phyloP scores from a whole-genome alignment of 768 basidiomycete genomes.

The Trametes sanguinea region DNA sequence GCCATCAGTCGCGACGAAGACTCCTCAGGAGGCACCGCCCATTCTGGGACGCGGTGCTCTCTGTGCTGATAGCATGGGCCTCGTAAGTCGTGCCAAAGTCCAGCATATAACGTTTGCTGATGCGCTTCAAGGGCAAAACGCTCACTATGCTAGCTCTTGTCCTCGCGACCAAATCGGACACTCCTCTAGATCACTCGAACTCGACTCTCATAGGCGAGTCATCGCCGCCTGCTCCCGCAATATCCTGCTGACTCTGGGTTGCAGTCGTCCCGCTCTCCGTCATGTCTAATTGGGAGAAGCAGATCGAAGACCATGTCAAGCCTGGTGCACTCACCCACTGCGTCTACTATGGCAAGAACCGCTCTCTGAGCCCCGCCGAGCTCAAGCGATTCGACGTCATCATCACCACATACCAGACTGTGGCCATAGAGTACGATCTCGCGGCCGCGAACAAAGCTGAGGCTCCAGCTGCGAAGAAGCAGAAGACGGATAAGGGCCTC shows the following conservation, averaged over 20 bases:
- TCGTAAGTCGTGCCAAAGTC: conserved; percentile 38
- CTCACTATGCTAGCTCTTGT: conserved; percentile 84
- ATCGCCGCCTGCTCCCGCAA: background rate
- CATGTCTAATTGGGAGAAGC: conserved; percentile 87
- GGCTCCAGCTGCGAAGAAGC: conserved; percentile 55
- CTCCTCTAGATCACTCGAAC: conserved; percentile 55
- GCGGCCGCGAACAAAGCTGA: conserved; percentile 19
- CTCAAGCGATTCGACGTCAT: conserved; percentile 74
- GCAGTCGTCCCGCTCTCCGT: conserved; percentile 82
- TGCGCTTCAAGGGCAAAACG: conserved; percentile 71
- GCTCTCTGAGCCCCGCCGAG: conserved; percentile 57
- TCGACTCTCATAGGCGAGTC: conserved; percentile 77
- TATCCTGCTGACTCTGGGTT: background rate
- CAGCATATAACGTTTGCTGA: background rate
- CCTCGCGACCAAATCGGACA: conserved; percentile 71
- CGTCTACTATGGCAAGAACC: conserved; percentile 74
- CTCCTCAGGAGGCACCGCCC: conserved; percentile 66
- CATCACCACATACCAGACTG: conserved; percentile 82
- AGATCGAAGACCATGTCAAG: conserved; percentile 71
- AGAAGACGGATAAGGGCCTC: conserved; percentile 57
- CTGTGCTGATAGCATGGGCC: conserved; percentile 88
- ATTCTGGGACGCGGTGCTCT: conserved; percentile 81
- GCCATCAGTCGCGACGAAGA: conserved; percentile 72
- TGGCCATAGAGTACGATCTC: conserved; percentile 53
- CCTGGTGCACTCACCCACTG: conserved; percentile 53